Base-by-base conservation (phyloP, 192 early-diverging fungal genomes). In the Geranomyces variabilis region DNA sequence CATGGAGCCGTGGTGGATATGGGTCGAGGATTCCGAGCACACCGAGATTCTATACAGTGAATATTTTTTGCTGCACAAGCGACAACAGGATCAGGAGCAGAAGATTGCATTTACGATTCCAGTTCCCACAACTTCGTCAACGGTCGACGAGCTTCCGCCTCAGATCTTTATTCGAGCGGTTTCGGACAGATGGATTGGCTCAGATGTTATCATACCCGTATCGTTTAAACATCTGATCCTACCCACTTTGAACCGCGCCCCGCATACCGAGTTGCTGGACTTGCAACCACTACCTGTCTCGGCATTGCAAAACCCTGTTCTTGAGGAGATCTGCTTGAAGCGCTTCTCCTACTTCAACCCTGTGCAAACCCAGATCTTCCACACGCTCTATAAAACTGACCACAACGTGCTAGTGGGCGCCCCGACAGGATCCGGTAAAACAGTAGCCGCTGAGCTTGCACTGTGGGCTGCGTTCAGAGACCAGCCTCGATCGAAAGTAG, bases 321-420 rank as follows among this genome's bases (percentile, higher is more conserved):
- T 97, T 47, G 96, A 99, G 71, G 89, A 81, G 33, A 95, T 96
- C 62, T 99, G 94, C 67, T 53, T 78, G 28, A 71, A 84, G 71
- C 83, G 95, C 26, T 96, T 99, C 75, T 77, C 91, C n/a, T 95
- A 93, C 75, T 99, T 99, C 77, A 99, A 99, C 70, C 95, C 97
- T 0, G 90, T 99, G 31, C 97, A 99, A 79, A 97, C 97, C 1
- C 97, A 99, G 75, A 90, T 99, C 48, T 99, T 99, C 87, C 94
- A 99, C 67, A 96, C 96, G 0, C 83, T 98, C 19, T 99, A 99
- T 73, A 87, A 85, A 64, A 91, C 92, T 14, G 62, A 87, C 9
- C 83, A 91, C 69, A 97, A 98, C 79, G 88, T 89, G 0, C 83
- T 99, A 14, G 82, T 99, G 13, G 96, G 96, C 62, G 96, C 97